phyloP scores from a whole-genome alignment of 345 rosid species.

The Gossypium sturtianum region DNA sequence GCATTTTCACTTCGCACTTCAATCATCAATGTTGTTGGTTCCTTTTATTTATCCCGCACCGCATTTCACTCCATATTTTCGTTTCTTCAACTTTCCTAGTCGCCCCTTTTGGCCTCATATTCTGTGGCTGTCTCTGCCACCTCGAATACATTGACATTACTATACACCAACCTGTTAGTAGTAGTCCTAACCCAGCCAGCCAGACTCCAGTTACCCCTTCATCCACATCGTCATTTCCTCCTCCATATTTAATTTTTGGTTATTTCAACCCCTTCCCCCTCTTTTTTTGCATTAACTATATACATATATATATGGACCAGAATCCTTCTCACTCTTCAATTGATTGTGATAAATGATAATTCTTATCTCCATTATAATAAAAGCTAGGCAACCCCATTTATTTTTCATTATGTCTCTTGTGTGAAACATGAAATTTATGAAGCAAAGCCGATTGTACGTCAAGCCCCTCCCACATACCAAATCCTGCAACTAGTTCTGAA shows the following conservation, averaged over 20 bases:
- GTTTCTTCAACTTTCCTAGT: background rate
- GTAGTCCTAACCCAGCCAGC: background rate
- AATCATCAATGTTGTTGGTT: background rate
- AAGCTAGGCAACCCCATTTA: background rate
- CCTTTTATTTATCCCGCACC: background rate
- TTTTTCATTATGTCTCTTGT: background rate
- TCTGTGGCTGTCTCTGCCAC: slow-evolving; percentile 4
- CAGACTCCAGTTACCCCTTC: too few species aligned
- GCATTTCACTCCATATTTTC: background rate
- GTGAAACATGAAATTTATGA: background rate
- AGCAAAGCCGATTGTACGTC: background rate
- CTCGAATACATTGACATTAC: background rate
- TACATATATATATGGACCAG: slow-evolving; percentile 19
- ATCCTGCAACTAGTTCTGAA: background rate
- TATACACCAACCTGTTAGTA: background rate
- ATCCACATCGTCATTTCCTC: background rate
- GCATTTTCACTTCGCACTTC: background rate
- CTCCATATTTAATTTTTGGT: background rate
- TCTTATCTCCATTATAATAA: slow-evolving; percentile 6
- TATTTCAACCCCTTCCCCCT: background rate
- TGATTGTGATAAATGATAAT: background rate
- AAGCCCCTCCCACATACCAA: background rate
- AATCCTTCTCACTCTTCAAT: background rate
- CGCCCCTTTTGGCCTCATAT: background rate
- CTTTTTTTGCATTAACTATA: background rate